Base-by-base conservation (phyloP, 768 basidiomycete species). In the Strobilomyces echinocephalus region DNA sequence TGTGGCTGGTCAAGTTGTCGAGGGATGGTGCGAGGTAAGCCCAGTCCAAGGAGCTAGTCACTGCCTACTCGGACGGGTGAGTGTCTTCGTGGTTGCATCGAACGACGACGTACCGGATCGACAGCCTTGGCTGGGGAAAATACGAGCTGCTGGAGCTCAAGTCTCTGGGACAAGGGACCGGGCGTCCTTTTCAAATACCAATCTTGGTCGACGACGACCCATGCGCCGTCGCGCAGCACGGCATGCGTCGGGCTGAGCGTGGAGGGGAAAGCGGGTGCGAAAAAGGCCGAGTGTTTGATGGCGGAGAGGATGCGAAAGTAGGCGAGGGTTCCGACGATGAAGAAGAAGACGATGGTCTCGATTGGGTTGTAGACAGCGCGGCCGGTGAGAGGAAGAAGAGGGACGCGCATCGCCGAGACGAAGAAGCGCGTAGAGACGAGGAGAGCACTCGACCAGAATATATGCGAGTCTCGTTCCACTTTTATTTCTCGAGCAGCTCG, bases 261-360 rank as follows among this genome's bases (percentile, higher is more conserved):
- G 2, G 78, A 68, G 0, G 79, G 76, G 5, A 77, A 57, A 15
- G 76, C 64, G 1, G 86, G 76, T 1, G 83, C 82, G 50, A 93
- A 80, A 71, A 93, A 87, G 21, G 88, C 79, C 0, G 88, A 91
- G 63, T 93, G 85, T 63, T 95, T 94, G 65, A 98, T 88, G 49
- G 89, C 88, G 52, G 82, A 82, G 55, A 99, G 81, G 60, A 97
- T 79, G 64, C 95, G 93, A 69, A 98, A 97, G 71, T 98, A 98
- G 44, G 91, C 88, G 48, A 98, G 80, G 1, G 97, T 98, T 20
- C 89, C 88, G 55, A 95, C 69, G 63, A 94, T 83, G 69, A 85
- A 91, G 75, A 91, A 88, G 68, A 84, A 82, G 52, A 97, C 93
- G 58, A 97, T 92, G 8, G 88, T 88, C 65, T 97, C 95, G 58